Percentiles rank a stretch among this genome's conserved stretches.
phyloP scores from a whole-genome alignment of 2,329 filamentous ascomycete genomes.

The Botrytis byssoidea region DNA sequence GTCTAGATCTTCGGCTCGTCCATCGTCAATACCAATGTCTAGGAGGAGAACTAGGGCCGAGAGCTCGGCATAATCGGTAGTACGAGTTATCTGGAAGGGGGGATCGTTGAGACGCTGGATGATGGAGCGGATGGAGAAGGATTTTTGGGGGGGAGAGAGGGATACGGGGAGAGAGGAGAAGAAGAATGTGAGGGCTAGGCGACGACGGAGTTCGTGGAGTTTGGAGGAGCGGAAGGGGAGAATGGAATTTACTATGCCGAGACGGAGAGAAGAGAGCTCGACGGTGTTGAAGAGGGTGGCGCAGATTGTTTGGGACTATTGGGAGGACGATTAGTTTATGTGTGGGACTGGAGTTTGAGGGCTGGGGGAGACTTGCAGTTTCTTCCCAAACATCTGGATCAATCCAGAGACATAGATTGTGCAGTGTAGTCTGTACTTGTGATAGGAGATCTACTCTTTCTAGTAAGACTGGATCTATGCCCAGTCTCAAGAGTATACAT shows the following conservation, averaged over 20 bases:
- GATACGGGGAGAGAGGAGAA: slow-evolving; percentile 50
- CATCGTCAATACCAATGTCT: slow-evolving; percentile 72
- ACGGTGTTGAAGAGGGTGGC: slow-evolving; percentile 49
- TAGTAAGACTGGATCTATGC: slow-evolving; percentile 52
- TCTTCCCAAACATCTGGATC: slow-evolving; percentile 40
- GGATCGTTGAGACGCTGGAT: slow-evolving; percentile 47
- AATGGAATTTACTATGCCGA: slow-evolving; percentile 58
- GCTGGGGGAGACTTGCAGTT: slow-evolving; percentile 39
- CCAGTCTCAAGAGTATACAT: slow-evolving; percentile 53
- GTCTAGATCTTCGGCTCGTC: slow-evolving; percentile 39
- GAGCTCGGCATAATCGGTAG: slow-evolving; percentile 69
- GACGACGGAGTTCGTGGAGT: slow-evolving; percentile 60
- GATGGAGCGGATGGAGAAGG: slow-evolving; percentile 43
- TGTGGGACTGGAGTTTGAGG: background rate
- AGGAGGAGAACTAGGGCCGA: slow-evolving; percentile 65
- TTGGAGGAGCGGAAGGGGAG: slow-evolving; percentile 49
- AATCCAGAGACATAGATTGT: slow-evolving; percentile 46
- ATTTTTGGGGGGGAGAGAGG: slow-evolving; percentile 43
- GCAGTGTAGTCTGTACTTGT: slow-evolving; percentile 46
- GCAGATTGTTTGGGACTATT: slow-evolving; percentile 51
- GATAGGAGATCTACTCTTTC: slow-evolving; percentile 45
- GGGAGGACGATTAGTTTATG: slow-evolving; percentile 20
- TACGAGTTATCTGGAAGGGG: slow-evolving; percentile 52
- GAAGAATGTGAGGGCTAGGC: slow-evolving; percentile 64
- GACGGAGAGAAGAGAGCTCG: slow-evolving; percentile 51